phyloP scores from a whole-genome alignment of 2,329 filamentous ascomycete species.

The Arthrobotrys pseudoclavata region DNA sequence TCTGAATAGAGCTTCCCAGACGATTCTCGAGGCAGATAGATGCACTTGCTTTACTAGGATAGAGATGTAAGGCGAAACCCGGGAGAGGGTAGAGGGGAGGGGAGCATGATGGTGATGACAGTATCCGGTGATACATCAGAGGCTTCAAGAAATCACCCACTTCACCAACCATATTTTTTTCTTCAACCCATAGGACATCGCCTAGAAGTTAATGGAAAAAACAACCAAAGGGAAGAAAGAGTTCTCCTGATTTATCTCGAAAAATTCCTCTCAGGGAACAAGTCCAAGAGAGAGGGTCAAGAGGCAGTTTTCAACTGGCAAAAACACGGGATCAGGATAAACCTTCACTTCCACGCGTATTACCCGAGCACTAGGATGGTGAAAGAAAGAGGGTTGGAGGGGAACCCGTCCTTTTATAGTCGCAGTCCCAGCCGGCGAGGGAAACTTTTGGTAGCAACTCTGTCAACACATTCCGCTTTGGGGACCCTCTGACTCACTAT shows the following conservation, averaged over 20 bases:
- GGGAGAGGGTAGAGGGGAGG: too few relatives aligned
- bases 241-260: background rate
- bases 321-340: conserved; percentile 49
- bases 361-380: conserved; percentile 41
- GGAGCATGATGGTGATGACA: too few relatives aligned
- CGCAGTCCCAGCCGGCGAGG: conserved; percentile 1
- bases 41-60: too few relatives aligned
- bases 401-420: conserved; percentile 39
- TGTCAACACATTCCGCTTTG: conserved; percentile 17
- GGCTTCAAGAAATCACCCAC: too few relatives aligned
- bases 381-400: conserved; percentile 11
- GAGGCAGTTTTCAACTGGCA: conserved; percentile 51
- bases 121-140: too few relatives aligned
- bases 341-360: conserved; percentile 49
- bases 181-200: conserved; percentile 36
- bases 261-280: conserved; percentile 35
- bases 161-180: background rate
- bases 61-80: too few relatives aligned
- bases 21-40: too few relatives aligned
- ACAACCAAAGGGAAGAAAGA: background rate
- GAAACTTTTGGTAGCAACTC: conserved; percentile 9
- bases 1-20: too few relatives aligned
- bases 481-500: conserved; percentile 3
- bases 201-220: conserved; percentile 49
- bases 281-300: conserved; percentile 23